These are phyloP conservation scores for Pistacia vera DNA, from an alignment of 345 rosid species.

Conservation along the genomic window DNA sequence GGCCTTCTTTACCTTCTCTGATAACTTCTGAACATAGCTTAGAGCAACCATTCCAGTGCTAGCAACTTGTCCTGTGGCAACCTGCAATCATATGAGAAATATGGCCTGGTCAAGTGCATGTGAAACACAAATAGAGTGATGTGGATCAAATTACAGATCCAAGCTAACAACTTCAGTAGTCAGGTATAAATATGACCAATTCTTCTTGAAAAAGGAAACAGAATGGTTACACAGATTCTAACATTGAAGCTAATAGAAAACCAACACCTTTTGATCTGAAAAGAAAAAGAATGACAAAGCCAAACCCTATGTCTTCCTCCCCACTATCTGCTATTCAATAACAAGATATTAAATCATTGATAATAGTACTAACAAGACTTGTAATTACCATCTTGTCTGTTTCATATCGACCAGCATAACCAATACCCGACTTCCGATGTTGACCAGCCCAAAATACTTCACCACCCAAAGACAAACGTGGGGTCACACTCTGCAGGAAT, in stretches of 20 bases:
- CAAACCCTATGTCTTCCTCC: neutral
- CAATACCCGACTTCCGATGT: slow-evolving; percentile 91
- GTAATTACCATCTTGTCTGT: slow-evolving; percentile 85
- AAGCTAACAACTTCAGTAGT: neutral
- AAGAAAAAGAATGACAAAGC: neutral
- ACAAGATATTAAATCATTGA: no score
- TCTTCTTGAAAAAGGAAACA: neutral
- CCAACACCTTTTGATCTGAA: neutral
- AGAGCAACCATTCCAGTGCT: slow-evolving; percentile 84
- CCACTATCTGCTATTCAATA: no score
- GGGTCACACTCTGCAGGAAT: slow-evolving; percentile 73
- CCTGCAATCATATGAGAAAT: slow-evolving; percentile 42
- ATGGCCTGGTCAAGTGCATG: slow-evolving; percentile 6
- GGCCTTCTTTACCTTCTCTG: slow-evolving; percentile 71
- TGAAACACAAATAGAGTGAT: neutral
- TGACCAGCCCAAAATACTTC: slow-evolving; percentile 98
- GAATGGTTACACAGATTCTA: neutral
- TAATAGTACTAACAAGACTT: no score
- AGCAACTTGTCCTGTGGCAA: slow-evolving; percentile 93
- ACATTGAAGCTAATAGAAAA: neutral
- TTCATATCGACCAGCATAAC: slow-evolving; percentile 93
- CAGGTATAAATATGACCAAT: neutral
- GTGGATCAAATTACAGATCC: slow-evolving; percentile 5
- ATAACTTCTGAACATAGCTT: slow-evolving; percentile 96
- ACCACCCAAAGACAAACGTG: slow-evolving; percentile 77